Base-by-base conservation (phyloP, 176 grass and related monocot species). In the Ampelocalamus luodianensis region DNA sequence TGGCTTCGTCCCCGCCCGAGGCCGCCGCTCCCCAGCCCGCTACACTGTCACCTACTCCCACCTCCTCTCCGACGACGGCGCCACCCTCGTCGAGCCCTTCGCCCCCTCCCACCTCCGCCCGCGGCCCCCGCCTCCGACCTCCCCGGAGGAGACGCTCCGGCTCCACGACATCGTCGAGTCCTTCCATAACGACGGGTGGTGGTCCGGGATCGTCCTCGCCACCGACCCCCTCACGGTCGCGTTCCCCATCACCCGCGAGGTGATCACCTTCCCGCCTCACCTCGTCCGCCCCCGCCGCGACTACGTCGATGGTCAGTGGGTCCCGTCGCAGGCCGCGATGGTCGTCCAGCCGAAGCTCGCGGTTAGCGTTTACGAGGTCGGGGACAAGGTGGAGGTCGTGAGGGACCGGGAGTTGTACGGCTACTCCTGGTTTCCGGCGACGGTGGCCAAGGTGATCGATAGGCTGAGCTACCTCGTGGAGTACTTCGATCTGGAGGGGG, bases 101-200 rank as follows among this genome's bases (percentile, higher is more conserved):
- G 49, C 75, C 16, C 62, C 42, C 34, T 43, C 88, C 40, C 79
- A 79, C 69, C 20, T 74, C 82, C 93, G 87, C 39, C 87, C 86
- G 29, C 84, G 74, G 6, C 83, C 84, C 26, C 81, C 67, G 17
- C 12, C 45, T 11, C 3, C 3, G 18, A 0, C 51, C 66, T 10
- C 16, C 26, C 4, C 73, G 17, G 37, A 36, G 6, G 29, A 40
- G 8, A 50, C 66, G 1, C 49, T 36, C 27, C 18, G 15, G 3
- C 76, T 88, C 76, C 72, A 89, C 86, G 79, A 92, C 65, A 67
- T 88, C 58, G 88, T 95, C 32, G 93, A 95, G 90, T 90, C 90
- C 9, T 90, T 92, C 83, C 90, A 95, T 76, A 74, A 90, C 46
- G 93, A 95, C n/a, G 90, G 93, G 0, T 95, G 93, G 93, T 95